phyloP scores from a whole-genome alignment of 192 early-diverging fungal species.

The Piromyces finnis region DNA sequence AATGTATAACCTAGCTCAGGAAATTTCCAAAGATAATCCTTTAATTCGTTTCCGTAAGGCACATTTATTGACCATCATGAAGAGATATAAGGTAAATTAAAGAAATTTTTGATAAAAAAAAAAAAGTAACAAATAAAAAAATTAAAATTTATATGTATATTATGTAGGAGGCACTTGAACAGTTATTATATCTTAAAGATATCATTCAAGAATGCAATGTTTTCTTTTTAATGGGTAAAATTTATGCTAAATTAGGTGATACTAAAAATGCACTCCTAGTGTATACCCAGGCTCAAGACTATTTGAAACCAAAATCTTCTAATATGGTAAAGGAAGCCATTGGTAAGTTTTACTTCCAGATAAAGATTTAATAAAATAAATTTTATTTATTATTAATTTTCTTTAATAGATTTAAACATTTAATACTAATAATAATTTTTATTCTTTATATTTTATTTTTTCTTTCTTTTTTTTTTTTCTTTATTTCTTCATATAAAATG shows the following conservation, averaged over 20 bases:
- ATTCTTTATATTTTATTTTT: too few species aligned
- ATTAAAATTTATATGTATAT: too few species aligned
- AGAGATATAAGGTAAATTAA: constrained; percentile 25
- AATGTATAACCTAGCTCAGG: constrained; percentile 39
- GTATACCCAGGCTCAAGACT: constrained; percentile 44
- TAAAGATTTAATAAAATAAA: too few species aligned
- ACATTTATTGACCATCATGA: constrained; percentile 30
- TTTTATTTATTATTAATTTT: too few species aligned
- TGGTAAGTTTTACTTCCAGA: too few species aligned
- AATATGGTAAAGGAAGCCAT: constrained; percentile 22
- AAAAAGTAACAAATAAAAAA: too few species aligned
- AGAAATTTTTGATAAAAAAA: too few species aligned
- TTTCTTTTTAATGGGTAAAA: constrained; percentile 40
- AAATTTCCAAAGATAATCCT: constrained; percentile 21
- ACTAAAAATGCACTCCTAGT: constrained; percentile 25
- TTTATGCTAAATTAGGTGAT: constrained; percentile 28
- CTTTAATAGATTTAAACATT: too few species aligned
- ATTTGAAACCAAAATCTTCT: constrained; percentile 18
- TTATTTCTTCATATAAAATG: too few species aligned
- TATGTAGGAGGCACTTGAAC: constrained; percentile 31
- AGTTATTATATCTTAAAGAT: constrained; percentile 37
- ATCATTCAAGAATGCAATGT: constrained; percentile 29
- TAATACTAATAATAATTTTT: too few species aligned
- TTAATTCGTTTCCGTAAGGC: constrained; percentile 55
- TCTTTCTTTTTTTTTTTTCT: too few species aligned